Conservation (phyloP, 2,329 filamentous ascomycete genomes). For the Cladosporium sp. region DNA sequence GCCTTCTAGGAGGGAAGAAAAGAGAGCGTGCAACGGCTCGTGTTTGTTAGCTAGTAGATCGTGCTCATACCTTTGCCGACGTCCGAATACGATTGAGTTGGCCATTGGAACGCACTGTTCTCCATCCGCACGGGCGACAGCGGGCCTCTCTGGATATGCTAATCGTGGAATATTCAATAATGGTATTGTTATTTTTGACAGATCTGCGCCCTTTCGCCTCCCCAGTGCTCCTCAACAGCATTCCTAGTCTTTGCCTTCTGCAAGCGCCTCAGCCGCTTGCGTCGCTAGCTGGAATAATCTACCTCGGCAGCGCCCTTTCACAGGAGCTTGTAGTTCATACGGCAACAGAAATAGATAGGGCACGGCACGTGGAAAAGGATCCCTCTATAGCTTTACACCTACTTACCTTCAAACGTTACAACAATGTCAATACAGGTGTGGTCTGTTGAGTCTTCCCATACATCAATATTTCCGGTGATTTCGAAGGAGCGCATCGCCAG, state of each 20-base stretch:
- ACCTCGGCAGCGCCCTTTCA: background rate
- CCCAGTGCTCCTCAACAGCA: background rate
- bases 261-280: background rate
- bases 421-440: too few relatives aligned
- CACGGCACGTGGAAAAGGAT: background rate
- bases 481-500: too few relatives aligned
- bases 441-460: too few relatives aligned
- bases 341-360: background rate
- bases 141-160: background rate
- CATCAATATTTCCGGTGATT: too few relatives aligned
- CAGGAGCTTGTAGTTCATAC: background rate
- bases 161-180: background rate
- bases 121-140: background rate
- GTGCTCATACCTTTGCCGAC: background rate
- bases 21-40: background rate
- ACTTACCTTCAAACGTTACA: background rate
- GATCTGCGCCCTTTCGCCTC: background rate
- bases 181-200: background rate
- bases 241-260: background rate
- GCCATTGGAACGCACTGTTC: background rate
- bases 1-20: too few relatives aligned
- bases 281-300: background rate
- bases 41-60: background rate
- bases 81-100: background rate
- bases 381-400: background rate